A percentile compares a stretch with the other conserved stretches of the same genome.
Conservation (phyloP, 2,329 filamentous ascomycete species). For the Exophiala oligosperma region DNA sequence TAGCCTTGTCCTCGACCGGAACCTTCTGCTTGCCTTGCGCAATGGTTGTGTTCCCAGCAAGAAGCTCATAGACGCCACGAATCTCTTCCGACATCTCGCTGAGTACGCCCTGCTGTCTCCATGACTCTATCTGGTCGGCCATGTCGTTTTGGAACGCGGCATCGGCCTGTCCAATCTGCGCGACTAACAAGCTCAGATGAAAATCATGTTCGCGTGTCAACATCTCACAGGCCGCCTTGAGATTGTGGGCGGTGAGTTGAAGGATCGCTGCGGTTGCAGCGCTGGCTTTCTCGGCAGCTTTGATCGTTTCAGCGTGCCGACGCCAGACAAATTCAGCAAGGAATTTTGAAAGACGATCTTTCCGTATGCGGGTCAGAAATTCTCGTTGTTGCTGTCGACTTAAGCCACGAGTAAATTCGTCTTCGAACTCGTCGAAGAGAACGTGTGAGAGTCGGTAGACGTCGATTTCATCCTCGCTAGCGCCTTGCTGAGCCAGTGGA, state of each 20-base stretch:
- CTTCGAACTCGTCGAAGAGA: slow-evolving; percentile 65
- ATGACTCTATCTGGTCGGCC: slow-evolving; percentile 75
- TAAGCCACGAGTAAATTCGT: slow-evolving; percentile 46
- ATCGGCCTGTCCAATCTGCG: slow-evolving; percentile 73
- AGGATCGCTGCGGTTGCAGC: slow-evolving; percentile 80
- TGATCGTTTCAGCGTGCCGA: slow-evolving; percentile 65
- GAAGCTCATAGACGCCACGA: slow-evolving; percentile 83
- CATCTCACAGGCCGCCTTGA: slow-evolving; percentile 79
- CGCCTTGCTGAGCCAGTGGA: slow-evolving; percentile 21
- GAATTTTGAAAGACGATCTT: slow-evolving; percentile 46
- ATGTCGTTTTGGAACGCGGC: slow-evolving; percentile 71
- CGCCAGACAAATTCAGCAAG: slow-evolving; percentile 52
- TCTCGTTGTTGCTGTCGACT: slow-evolving; percentile 40
- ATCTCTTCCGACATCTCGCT: slow-evolving; percentile 84
- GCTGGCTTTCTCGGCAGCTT: slow-evolving; percentile 52
- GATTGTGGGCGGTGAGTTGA: slow-evolving; percentile 73
- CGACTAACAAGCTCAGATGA: slow-evolving; percentile 78
- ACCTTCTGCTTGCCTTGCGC: slow-evolving; percentile 73
- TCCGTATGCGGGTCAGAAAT: slow-evolving; percentile 47
- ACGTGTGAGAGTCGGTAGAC: slow-evolving; percentile 87
- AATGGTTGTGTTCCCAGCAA: slow-evolving; percentile 82
- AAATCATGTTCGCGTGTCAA: slow-evolving; percentile 76
- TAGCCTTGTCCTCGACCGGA: slow-evolving; percentile 75
- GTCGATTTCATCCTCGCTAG: slow-evolving; percentile 37
- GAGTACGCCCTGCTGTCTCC: slow-evolving; percentile 78